Evolutionary conservation across 768 basidiomycete species (phyloP).

Genomic region (Astraeus odoratus): DNA sequence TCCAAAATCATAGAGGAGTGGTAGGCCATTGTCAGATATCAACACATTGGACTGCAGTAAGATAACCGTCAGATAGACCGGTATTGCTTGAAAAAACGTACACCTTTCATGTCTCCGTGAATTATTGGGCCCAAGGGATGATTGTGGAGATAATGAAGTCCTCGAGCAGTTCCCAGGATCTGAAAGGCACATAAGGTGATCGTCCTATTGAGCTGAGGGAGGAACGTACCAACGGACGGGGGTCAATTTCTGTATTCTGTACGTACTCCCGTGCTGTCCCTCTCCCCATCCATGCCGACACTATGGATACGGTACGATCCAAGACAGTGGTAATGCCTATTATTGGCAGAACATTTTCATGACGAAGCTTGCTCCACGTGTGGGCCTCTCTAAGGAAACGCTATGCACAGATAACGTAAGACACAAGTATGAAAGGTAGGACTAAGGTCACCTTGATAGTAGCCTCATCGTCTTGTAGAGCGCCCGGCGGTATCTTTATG

Average conservation of each 20-base stretch:
- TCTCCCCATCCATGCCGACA: neutral
- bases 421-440: neutral
- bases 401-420: neutral
- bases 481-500: neutral
- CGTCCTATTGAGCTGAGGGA: neutral
- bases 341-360: slow-evolving; percentile 15
- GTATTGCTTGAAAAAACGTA: neutral
- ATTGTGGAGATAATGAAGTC: neutral
- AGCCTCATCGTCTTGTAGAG: neutral
- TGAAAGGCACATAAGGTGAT: neutral
- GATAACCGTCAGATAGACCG: neutral
- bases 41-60: neutral
- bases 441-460: neutral
- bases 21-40: neutral
- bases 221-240: neutral
- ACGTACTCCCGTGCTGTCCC: neutral
- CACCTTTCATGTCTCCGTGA: neutral
- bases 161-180: neutral
- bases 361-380: slow-evolving; percentile 7
- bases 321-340: slow-evolving; percentile 3
- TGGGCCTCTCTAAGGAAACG: neutral
- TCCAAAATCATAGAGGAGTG: neutral
- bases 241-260: neutral
- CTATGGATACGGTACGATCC: neutral
- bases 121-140: neutral